Evolutionary conservation across 176 grass and related monocot genomes (phyloP), one percentile per base, ranked within the genome.

Genomic region (sorghum (Sorghum bicolor)): DNA sequence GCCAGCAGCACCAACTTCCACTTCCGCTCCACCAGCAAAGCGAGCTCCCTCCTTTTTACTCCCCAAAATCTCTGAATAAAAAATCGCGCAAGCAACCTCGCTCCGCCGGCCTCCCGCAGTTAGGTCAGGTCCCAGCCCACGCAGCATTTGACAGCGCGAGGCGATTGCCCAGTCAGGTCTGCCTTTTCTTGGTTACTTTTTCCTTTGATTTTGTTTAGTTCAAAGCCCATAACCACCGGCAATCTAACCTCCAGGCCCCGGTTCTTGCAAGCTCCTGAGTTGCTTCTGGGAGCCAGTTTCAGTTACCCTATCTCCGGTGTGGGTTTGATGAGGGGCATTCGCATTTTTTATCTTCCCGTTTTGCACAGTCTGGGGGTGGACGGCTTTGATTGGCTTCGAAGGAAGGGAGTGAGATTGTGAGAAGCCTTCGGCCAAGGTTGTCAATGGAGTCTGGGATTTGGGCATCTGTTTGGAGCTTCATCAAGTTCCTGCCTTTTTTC

Each of bases 401-500:
- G 52, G 31, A 52, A 36, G 58, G 34, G 67, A 79, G 36, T 34
- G 26, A 37, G 64, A 52, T 80, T 52, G 43, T 68, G 6, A 41
- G 43, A 20, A 73, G 41, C 43, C 9, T 22, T 84, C 67, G 45
- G 60, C 61, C 87, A 79, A 68, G 22, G 14, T 34, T 53, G 37
- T 20, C 75, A 75, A 96, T 98, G 95, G 92, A 90, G 79, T 30
- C 81, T 43, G 90, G 92, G 60, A 72, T 94, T 66, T 86, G 88
- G 84, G 70, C 75, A 26, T 81, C 88, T 84, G 88, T 84, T 70
- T 87, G 91, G 93, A 96, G 89, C 58, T 87, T 99, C 45, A 55
- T 99, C 80, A 86, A 92, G 87, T 99, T 99, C 87, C 76, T 99
- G 73, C 91, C 93, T n/a, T 99, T 87, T 86, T 99, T 99, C 88